Evolutionary conservation across 371 early-diverging fungal genomes (phyloP).

Genomic region (Lichtheimia ramosa): DNA sequence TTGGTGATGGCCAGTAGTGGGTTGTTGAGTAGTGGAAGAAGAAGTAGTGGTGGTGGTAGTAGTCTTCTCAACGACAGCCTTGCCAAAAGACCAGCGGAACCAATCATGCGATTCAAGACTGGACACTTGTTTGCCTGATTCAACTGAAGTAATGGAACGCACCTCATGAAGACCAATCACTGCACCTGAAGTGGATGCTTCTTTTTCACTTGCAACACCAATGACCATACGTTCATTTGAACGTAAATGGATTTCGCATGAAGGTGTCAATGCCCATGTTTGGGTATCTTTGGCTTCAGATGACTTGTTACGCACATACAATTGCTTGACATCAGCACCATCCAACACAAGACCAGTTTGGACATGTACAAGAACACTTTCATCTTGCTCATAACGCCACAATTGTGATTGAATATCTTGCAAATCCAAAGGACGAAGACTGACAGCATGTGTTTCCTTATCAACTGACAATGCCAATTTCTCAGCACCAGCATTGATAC

Average conservation of each 20-base stretch:
- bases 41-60: no score
- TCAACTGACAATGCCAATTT: constrained; percentile 35
- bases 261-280: constrained; percentile 32
- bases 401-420: constrained; percentile 40
- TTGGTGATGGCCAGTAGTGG: no score
- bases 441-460: constrained; percentile 25
- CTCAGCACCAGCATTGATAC: constrained; percentile 20
- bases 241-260: constrained; percentile 39
- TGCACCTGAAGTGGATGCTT: constrained; percentile 29
- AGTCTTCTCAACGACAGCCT: background rate
- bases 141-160: background rate
- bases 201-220: constrained; percentile 19
- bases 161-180: constrained; percentile 28
- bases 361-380: constrained; percentile 50
- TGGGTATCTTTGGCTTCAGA: constrained; percentile 22
- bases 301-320: constrained; percentile 23
- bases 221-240: constrained; percentile 29
- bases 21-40: no score
- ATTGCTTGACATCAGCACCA: constrained; percentile 23
- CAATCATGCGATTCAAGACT: background rate
- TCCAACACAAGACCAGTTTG: constrained; percentile 53
- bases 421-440: constrained; percentile 29
- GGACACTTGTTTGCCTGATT: background rate
- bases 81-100: background rate
- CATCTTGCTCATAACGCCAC: constrained; percentile 35